Evolutionary conservation across 73 alveolate species (phyloP).

Genomic region (Tetrahymena thermophila): DNA sequence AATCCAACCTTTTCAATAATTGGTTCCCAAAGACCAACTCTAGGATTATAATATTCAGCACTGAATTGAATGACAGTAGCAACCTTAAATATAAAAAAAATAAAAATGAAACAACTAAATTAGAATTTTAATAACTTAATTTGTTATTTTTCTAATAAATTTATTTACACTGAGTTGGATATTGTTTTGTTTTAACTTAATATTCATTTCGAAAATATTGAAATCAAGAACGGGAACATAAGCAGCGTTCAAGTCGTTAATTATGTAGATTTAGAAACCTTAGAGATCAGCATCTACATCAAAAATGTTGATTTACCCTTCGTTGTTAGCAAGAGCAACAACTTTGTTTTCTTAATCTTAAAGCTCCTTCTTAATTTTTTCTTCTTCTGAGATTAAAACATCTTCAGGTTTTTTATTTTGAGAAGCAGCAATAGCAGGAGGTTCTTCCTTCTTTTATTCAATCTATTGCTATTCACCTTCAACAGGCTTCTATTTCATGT

Average conservation of each 20-base stretch:
- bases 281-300: background rate
- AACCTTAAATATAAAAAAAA: background rate
- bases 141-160: too few species aligned
- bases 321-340: background rate
- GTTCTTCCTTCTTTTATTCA: background rate
- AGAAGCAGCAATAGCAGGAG: background rate
- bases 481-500: background rate
- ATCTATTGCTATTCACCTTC: background rate
- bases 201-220: background rate
- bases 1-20: constrained; percentile 24
- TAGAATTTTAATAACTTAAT: too few species aligned
- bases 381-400: background rate
- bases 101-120: too few species aligned
- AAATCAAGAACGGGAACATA: background rate
- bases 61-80: background rate
- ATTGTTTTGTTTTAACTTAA: background rate
- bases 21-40: constrained; percentile 25
- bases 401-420: background rate
- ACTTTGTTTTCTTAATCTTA: background rate
- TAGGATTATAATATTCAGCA: constrained; percentile 14
- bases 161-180: background rate
- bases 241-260: background rate
- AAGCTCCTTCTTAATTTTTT: background rate
- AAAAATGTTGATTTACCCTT: background rate
- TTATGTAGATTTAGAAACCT: background rate